Conservation (phyloP, 2,329 filamentous ascomycete genomes). For the Fusarium torreyae region DNA sequence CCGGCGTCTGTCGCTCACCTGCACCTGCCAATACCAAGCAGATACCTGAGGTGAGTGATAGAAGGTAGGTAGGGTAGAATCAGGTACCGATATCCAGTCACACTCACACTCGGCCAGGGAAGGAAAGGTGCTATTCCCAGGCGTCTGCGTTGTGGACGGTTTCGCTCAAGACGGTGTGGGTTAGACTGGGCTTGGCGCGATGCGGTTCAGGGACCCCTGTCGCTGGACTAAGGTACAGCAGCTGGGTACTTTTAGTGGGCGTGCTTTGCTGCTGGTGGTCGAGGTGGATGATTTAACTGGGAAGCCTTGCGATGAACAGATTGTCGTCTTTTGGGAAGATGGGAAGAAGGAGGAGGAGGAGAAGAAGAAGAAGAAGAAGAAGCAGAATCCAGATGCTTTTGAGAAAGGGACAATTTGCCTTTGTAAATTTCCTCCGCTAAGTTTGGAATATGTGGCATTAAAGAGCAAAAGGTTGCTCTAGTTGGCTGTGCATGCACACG, state of each 20-base stretch:
- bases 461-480: slow-evolving; percentile 1
- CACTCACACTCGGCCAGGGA: slow-evolving; percentile 15
- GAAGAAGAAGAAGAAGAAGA: neutral
- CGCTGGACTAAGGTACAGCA: slow-evolving; percentile 3
- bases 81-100: slow-evolving; percentile 32
- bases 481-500: slow-evolving; percentile 2
- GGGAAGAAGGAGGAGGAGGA: neutral
- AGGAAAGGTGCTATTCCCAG: slow-evolving; percentile 37
- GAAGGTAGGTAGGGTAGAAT: slow-evolving; percentile 6
- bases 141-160: slow-evolving; percentile 30
- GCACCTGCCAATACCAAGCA: slow-evolving; percentile 9
- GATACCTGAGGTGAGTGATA: slow-evolving; percentile 26
- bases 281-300: neutral
- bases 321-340: neutral
- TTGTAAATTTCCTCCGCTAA: neutral
- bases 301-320: slow-evolving; percentile 3
- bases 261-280: slow-evolving; percentile 4
- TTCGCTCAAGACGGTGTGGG: slow-evolving; percentile 38
- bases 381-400: neutral
- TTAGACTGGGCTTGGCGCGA: slow-evolving; percentile 38
- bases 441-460: slow-evolving; percentile 8
- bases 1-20: slow-evolving; percentile 15
- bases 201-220: slow-evolving; percentile 31
- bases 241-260: slow-evolving; percentile 2
- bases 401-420: neutral